A percentile compares a stretch with the other conserved stretches of the same genome.
These are phyloP conservation scores for Sporothrix globosa DNA, from an alignment of 2,329 filamentous ascomycete species.

Conservation along the genomic window DNA sequence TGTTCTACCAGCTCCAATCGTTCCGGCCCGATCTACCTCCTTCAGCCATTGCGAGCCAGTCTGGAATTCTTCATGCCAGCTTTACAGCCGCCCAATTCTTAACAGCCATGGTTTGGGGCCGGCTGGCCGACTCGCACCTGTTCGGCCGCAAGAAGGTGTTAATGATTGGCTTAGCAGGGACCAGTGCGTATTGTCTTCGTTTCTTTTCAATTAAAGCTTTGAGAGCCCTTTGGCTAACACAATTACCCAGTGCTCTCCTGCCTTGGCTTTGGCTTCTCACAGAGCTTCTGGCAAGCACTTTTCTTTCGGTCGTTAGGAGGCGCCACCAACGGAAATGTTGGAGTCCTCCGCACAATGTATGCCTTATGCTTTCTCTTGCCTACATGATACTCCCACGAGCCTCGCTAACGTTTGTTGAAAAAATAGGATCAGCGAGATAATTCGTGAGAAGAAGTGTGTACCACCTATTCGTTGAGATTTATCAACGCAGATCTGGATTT, in stretches of 20 bases:
- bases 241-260: slow-evolving; percentile 54
- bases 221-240: not conserved
- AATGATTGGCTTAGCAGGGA: slow-evolving; percentile 74
- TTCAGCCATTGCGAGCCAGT: slow-evolving; percentile 73
- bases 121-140: slow-evolving; percentile 64
- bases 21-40: slow-evolving; percentile 62
- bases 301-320: slow-evolving; percentile 68
- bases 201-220: fast-evolving
- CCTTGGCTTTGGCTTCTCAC: slow-evolving; percentile 72
- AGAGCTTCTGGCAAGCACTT: slow-evolving; percentile 63
- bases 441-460: slow-evolving; percentile 49
- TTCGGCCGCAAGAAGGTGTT: slow-evolving; percentile 78
- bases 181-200: slow-evolving; percentile 43
- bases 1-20: slow-evolving; percentile 86
- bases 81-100: slow-evolving; percentile 83
- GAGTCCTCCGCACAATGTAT: slow-evolving; percentile 72
- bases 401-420: not conserved
- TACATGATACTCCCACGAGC: not conserved
- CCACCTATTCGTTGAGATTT: not conserved
- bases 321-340: slow-evolving; percentile 72
- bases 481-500: not conserved
- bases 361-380: slow-evolving; percentile 24
- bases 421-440: slow-evolving; percentile 50
- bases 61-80: slow-evolving; percentile 74
- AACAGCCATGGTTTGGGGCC: slow-evolving; percentile 82